A percentile compares a stretch with the other conserved stretches of the same genome.
phyloP scores from a whole-genome alignment of 805 yeast species.

The Blastobotrys parvus region DNA sequence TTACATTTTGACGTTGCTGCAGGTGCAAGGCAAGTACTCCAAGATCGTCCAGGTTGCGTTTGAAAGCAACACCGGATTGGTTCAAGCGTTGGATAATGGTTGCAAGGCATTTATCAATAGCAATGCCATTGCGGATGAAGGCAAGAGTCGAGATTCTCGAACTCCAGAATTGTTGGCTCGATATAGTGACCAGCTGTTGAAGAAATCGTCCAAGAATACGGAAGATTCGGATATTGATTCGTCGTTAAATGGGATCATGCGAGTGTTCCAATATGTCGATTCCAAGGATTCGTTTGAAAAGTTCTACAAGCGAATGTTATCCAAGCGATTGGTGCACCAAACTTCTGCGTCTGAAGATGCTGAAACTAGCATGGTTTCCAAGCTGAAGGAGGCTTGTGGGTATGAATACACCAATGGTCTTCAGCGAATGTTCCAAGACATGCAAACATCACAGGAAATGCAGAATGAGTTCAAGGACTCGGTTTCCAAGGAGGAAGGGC shows the following conservation, averaged over 20 bases:
- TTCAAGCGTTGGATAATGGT: conserved; percentile 82
- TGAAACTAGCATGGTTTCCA: conserved; percentile 78
- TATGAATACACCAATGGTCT: conserved; percentile 89
- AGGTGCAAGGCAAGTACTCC: conserved; percentile 60
- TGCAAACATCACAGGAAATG: conserved; percentile 73
- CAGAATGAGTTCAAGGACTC: conserved; percentile 48
- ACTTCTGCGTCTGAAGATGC: conserved; percentile 76
- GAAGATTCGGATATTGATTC: conserved; percentile 60
- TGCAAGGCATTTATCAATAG: conserved; percentile 76
- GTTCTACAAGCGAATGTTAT: conserved; percentile 80
- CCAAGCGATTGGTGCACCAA: conserved; percentile 81
- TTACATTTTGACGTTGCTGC: conserved; percentile 70
- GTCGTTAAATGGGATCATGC: conserved; percentile 78
- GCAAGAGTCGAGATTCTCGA: conserved; percentile 40
- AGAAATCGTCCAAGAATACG: conserved; percentile 54
- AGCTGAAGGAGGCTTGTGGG: conserved; percentile 82
- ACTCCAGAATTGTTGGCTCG: conserved; percentile 90
- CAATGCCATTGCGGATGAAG: conserved; percentile 62
- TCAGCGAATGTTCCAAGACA: conserved; percentile 93
- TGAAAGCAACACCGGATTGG: conserved; percentile 65
- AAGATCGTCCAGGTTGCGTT: conserved; percentile 60
- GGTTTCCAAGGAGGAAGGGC: conserved; percentile 26
- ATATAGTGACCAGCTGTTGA: conserved; percentile 77
- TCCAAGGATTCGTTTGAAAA: conserved; percentile 95
- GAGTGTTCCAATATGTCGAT: conserved; percentile 75